These are phyloP conservation scores for Fibroporia radiculosa DNA, from an alignment of 768 basidiomycete genomes.

Conservation along the genomic window DNA sequence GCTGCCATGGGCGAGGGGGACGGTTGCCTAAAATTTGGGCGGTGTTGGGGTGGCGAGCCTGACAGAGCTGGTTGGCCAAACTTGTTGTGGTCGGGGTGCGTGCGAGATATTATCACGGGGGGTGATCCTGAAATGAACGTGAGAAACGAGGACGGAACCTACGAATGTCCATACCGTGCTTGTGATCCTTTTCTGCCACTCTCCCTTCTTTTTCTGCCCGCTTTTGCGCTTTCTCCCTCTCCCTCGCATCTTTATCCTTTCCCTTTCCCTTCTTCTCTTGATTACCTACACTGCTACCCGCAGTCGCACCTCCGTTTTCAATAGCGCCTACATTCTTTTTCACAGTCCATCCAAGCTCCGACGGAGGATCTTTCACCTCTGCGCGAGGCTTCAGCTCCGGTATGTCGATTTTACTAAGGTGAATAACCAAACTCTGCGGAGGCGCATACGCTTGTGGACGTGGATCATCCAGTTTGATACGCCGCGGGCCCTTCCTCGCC, in stretches of 20 bases:
- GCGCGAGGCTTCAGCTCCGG: conserved; percentile 66
- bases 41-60: too few species aligned
- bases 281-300: conserved; percentile 6
- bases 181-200: conserved; percentile 25
- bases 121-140: too few species aligned
- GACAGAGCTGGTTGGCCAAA: too few species aligned
- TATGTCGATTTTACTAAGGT: conserved; percentile 83
- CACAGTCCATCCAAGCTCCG: neutral
- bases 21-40: too few species aligned
- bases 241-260: conserved; percentile 19
- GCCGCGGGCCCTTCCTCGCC: conserved; percentile 40
- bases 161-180: conserved; percentile 29
- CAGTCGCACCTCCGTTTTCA: neutral
- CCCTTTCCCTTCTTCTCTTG: conserved; percentile 19
- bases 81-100: too few species aligned
- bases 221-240: conserved; percentile 32
- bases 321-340: neutral
- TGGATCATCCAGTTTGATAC: conserved; percentile 56
- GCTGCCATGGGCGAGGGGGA: too few species aligned
- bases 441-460: conserved; percentile 49
- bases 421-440: conserved; percentile 59
- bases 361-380: conserved; percentile 4
- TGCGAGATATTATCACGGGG: too few species aligned
- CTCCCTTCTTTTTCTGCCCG: conserved; percentile 25
- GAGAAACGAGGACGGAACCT: too few species aligned